Evolutionary conservation across 495 filamentous ascomycete genomes (phyloP), one percentile per base, ranked within the genome.

Genomic region (Annulohypoxylon stygium): DNA sequence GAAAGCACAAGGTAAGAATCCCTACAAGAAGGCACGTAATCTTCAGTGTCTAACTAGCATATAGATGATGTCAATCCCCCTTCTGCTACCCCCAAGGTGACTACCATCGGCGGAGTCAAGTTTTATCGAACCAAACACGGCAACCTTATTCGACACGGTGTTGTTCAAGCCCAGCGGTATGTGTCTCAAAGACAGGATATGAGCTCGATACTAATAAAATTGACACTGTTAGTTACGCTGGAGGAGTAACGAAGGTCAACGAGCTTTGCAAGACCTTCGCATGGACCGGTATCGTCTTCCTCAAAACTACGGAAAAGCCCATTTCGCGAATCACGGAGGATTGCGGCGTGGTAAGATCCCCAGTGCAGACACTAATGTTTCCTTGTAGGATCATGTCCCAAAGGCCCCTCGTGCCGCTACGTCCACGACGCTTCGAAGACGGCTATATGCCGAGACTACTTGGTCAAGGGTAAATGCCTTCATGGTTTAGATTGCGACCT

Each of bases 121-220:
- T 98, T 97, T 80, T 87, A 93, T 70, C 88, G 95, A 63, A 97
- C 93, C 81, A 97, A 96, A 79, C 92, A 91, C 73, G 95, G 95
- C 61, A 98, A 98, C 65, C 87, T 98, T 61, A 92, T 93, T 75
- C 93, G 94, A 53, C 85, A 90, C 70, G 90, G 90, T 30, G 81
- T 92, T 60, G 84, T 93, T 59, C 89, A 89, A 75, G 86, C 86
- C 50, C 88, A 88, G 71, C 87, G 86, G 92, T 93, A 88, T 84
- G 90, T 83, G 26, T 6, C 61, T 55, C 61, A 45, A 23, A 23
- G 23, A 8, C 30, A 18, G 43, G 25, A 34, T 55, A 26, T 14
- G 48, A 60, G 57, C 37, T 18, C 20, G n/a, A 37, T 59, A 57
- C 65, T 61, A 53, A 79, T 63, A 83, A 83, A 4, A 59, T 78